A percentile compares a stretch with the other conserved stretches of the same genome.
Conservation (phyloP, 2,329 filamentous ascomycete genomes). For the Chaetomium sp. region DNA sequence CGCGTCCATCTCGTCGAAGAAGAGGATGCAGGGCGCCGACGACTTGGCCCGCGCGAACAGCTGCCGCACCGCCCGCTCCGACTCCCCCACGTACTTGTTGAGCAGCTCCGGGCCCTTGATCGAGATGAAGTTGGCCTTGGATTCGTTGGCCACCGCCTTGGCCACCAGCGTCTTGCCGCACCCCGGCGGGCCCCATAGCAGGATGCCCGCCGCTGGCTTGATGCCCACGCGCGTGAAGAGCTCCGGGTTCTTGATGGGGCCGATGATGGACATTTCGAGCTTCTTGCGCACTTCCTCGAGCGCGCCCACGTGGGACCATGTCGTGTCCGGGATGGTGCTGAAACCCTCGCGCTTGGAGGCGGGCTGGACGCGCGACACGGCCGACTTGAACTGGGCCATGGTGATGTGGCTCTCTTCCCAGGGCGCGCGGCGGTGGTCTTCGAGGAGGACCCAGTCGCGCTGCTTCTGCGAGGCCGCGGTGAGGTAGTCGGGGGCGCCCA, state of each 20-base stretch:
- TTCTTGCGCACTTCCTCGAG: slow-evolving; percentile 77
- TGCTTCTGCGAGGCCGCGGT: slow-evolving; percentile 25
- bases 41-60: slow-evolving; percentile 87
- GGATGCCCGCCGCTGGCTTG: slow-evolving; percentile 77
- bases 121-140: slow-evolving; percentile 95
- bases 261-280: slow-evolving; percentile 82
- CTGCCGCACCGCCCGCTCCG: slow-evolving; percentile 87
- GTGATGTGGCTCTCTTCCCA: slow-evolving; percentile 39
- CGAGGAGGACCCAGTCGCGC: slow-evolving; percentile 36
- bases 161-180: slow-evolving; percentile 96
- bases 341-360: slow-evolving; percentile 92
- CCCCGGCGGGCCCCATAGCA: slow-evolving; percentile 95
- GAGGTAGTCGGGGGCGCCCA: slow-evolving; percentile 23
- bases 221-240: slow-evolving; percentile 77
- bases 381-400: slow-evolving; percentile 70
- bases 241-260: slow-evolving; percentile 81
- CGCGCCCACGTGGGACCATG: slow-evolving; percentile 90
- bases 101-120: slow-evolving; percentile 95
- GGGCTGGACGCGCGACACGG: slow-evolving; percentile 74
- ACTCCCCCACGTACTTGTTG: slow-evolving; percentile 98
- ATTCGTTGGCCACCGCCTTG: slow-evolving; percentile 94
- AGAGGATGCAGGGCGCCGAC: slow-evolving; percentile 88
- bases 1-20: slow-evolving; percentile 97
- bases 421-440: slow-evolving; percentile 32
- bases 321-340: slow-evolving; percentile 88